Evolutionary conservation across 1,139 yeast genomes (phyloP), one percentile per base, ranked within the genome.

Genomic region (Kluyveromyces marxianus): DNA sequence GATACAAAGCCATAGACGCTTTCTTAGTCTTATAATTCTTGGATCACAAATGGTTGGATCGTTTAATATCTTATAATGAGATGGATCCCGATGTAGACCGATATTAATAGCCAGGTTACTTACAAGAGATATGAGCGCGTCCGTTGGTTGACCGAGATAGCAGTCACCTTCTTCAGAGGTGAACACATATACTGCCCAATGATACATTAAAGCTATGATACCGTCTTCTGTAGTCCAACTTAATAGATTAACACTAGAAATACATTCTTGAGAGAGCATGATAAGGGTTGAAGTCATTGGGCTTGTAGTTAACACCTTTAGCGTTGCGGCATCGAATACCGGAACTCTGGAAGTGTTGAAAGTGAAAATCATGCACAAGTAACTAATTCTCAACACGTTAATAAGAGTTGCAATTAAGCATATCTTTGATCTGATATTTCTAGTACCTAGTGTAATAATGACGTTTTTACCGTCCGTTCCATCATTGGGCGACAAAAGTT

Each of bases 91-190:
- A 45, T 62, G 65, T 7, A 63, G 47, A 10, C 67, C 68, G 27
- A 62, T 62, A 6, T 63, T 51, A 3, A 51, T 52, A 3, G 63
- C 59, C 34, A 63, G 39, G 51, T 57, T 53, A 3, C 58, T 46
- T 0, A 57, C 54, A 3, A 57, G 40, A 29, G 62, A 58, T 25
- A 55, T 48, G 3, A 63, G 42, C 7, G 56, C 50, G 45, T 59
- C 66, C 1, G 67, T 58, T 5, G 67, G 65, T 35, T 58, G 59
- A 21, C 55, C 63, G 10, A 55, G 47, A 42, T 62, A 58, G 32
- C 58, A 56, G 46, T 63, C 66, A 33, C 62, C 63, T 43, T 59
- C 60, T 41, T 62, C 65, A 0, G 68, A 66, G 1, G 66, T 54
- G 44, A 59, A 56, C 10, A 57, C 60, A 36, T 54, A 56, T 34